Evolutionary conservation across 257 asterid genomes (phyloP), one percentile per base, ranked within the genome.

Genomic region (Solanum habrochaites): DNA sequence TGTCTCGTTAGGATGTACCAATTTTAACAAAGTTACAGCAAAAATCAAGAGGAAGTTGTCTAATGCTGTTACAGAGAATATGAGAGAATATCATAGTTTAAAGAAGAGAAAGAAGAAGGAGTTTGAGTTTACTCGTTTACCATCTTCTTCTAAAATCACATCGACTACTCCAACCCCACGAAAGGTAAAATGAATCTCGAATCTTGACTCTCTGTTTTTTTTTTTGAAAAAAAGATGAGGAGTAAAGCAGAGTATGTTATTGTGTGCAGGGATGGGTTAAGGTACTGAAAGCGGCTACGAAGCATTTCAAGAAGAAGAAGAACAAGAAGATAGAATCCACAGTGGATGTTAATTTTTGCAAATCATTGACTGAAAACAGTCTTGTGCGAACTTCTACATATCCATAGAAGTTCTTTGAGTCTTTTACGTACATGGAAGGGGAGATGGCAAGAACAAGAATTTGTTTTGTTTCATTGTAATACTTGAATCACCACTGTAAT

Each of bases 241-340:
- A 60, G 23, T 52, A 14, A 31, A 32, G 0, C 27, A 37, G n/a
- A 13, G 31, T 7, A 14, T 43, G 64, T 45, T 29, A 5, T n/a
- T 56, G 32, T 69, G 77, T 77, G 80, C 88, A 94, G 95, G 94
- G 92, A 85, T 95, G 95, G 95, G 91, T 81, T 84, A 94, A 92
- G 90, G 91, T 92, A 88, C 87, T 94, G 88, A 94, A 91, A 89
- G 97, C 94, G 29, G 98, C 96, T 25, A 88, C 93, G 3, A 93
- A 94, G 88, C 93, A 92, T 70, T 93, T 96, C 94, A 95, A 95
- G 94, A 94, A 92, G 94, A 94, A 92, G 93, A 93, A 88, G 90
- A 92, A 52, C 77, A 89, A 83, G 40, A 78, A 78, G 64, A 78
- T 8, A 78, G 42, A 78, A 45, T 78, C 42, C 1, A 16, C 8